Conservation (phyloP, 257 asterid genomes). For the Solanum infundibuliforme region DNA sequence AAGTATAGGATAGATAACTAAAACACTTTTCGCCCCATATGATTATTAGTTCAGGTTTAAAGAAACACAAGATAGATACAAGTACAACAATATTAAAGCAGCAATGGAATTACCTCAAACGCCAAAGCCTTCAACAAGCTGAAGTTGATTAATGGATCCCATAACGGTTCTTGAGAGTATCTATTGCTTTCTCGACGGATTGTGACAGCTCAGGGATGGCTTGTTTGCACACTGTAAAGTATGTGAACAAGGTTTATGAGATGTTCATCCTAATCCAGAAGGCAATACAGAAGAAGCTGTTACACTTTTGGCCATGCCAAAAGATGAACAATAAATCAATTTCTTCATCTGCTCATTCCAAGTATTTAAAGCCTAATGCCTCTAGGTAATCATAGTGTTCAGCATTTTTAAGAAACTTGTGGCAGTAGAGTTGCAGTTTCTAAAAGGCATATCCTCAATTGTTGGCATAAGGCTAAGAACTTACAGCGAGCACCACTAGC, state of each 20-base stretch:
- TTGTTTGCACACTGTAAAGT: slow-evolving; percentile 52
- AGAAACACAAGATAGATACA: not conserved
- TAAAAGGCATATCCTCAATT: not conserved
- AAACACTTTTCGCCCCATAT: not conserved
- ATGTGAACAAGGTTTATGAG: not conserved
- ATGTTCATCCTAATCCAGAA: not conserved
- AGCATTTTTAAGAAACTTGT: not conserved
- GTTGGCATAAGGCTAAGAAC: slow-evolving; percentile 13
- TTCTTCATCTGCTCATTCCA: not conserved
- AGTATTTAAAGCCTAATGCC: not conserved
- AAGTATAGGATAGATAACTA: not conserved
- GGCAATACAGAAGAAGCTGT: not conserved
- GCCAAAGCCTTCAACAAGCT: slow-evolving; percentile 17
- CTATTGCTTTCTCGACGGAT: slow-evolving; percentile 52
- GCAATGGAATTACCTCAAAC: not conserved
- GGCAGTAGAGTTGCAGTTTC: not conserved
- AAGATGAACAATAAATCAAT: not conserved
- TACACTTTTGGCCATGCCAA: not conserved
- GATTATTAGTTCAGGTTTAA: not conserved
- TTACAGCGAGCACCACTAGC: slow-evolving; percentile 66
- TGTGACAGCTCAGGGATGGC: slow-evolving; percentile 62
- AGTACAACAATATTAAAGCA: not conserved
- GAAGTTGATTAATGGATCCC: slow-evolving; percentile 42
- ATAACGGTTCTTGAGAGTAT: slow-evolving; percentile 56
- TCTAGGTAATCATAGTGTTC: not conserved